Percentiles rank a stretch among this genome's conserved stretches.
phyloP scores from a whole-genome alignment of 1,139 yeast genomes.

The Geotrichum restrictum region DNA sequence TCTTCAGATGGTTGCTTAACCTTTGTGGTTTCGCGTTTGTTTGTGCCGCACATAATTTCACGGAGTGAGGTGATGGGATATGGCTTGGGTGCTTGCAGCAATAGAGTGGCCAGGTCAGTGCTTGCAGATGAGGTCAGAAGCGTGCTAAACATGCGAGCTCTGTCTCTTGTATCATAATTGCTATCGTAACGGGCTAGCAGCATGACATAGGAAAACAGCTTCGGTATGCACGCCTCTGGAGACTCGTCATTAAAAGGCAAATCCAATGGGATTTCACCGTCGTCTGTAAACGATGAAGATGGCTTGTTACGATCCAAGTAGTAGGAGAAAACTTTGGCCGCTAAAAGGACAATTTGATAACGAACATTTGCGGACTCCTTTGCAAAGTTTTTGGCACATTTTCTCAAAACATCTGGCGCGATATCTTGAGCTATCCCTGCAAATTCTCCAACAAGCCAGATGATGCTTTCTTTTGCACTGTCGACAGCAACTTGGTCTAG shows the following conservation, averaged over 20 bases:
- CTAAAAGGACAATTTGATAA: conserved; percentile 64
- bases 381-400: conserved; percentile 53
- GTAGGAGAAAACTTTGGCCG: conserved; percentile 66
- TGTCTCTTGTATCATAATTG: conserved; percentile 75
- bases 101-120: conserved; percentile 58
- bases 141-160: conserved; percentile 69
- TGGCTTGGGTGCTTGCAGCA: conserved; percentile 82
- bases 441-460: conserved; percentile 91
- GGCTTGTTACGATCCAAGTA: conserved; percentile 43
- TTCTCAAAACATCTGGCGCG: conserved; percentile 75
- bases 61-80: conserved; percentile 35
- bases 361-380: conserved; percentile 56
- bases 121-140: conserved; percentile 42
- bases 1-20: conserved; percentile 16
- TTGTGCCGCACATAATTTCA: conserved; percentile 20
- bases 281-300: conserved; percentile 19
- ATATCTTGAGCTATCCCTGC: conserved; percentile 47
- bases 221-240: conserved; percentile 46
- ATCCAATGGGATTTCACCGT: conserved; percentile 13
- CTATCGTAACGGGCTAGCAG: conserved; percentile 70
- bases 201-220: conserved; percentile 57
- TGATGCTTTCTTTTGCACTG: conserved; percentile 70
- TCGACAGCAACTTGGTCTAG: conserved; percentile 28
- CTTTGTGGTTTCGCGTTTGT: not conserved
- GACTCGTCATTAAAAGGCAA: conserved; percentile 18